phyloP scores from a whole-genome alignment of 495 filamentous ascomycete genomes.

The Penicillium flavigenum region DNA sequence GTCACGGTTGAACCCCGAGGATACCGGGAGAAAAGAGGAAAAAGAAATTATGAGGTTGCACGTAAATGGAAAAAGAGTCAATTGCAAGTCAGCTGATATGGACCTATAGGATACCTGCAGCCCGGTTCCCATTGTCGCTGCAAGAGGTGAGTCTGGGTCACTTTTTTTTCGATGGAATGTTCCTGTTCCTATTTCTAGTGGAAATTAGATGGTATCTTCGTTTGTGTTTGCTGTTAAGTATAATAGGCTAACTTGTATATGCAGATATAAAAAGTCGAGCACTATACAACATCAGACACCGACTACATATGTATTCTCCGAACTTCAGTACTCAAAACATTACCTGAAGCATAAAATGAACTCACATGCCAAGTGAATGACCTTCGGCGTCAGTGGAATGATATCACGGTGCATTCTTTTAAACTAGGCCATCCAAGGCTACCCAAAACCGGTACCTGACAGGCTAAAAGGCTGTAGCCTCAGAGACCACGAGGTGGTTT shows the following conservation, averaged over 20 bases:
- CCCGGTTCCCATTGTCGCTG: conserved; percentile 22
- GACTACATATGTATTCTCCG: background rate
- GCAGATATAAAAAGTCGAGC: background rate
- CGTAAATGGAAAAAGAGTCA: background rate
- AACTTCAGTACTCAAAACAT: background rate
- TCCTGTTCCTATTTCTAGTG: background rate
- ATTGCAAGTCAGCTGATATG: conserved; percentile 27
- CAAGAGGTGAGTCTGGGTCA: conserved; percentile 9
- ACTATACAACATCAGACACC: background rate
- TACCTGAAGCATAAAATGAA: conserved; percentile 1
- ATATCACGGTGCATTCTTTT: conserved; percentile 24
- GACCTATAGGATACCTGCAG: conserved; percentile 20
- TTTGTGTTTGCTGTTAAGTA: background rate
- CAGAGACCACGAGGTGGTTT: background rate
- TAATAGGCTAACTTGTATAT: background rate
- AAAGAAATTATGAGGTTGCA: conserved; percentile 1
- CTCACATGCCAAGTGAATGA: background rate
- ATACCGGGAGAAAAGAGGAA: background rate
- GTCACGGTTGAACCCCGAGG: conserved; percentile 11
- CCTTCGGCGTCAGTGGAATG: conserved; percentile 9
- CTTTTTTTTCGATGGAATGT: background rate
- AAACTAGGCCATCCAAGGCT: conserved; percentile 16
- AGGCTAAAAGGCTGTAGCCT: conserved; percentile 3
- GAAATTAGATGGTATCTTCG: background rate
- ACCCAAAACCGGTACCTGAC: conserved; percentile 20